Conservation (phyloP, 2,329 filamentous ascomycete species). For the Colletotrichum shisoi region DNA sequence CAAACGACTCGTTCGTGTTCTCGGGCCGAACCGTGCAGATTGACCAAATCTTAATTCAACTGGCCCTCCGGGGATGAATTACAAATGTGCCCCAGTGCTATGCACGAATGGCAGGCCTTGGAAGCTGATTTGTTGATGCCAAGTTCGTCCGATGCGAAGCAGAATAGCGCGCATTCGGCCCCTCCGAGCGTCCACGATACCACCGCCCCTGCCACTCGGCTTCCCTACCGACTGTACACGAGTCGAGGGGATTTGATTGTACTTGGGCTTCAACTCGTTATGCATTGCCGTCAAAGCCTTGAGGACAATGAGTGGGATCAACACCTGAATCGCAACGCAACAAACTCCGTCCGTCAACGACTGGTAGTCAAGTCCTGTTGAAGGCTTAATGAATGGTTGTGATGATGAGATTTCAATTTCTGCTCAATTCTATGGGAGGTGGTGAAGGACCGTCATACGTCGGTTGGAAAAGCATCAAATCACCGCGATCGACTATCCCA, state of each 20-base stretch:
- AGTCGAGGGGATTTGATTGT: not conserved
- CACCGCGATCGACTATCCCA: too few relatives aligned
- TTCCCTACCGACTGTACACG: slow-evolving; percentile 7
- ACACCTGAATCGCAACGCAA: not conserved
- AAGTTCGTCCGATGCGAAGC: slow-evolving; percentile 19
- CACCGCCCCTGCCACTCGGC: slow-evolving; percentile 1
- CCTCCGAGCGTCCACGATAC: not conserved
- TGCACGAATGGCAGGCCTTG: slow-evolving; percentile 1
- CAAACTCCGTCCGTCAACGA: too few relatives aligned
- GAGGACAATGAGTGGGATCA: not conserved
- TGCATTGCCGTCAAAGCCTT: not conserved
- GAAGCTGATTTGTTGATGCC: not conserved
- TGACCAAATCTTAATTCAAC: slow-evolving; percentile 2
- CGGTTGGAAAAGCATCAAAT: too few relatives aligned
- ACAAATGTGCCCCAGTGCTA: slow-evolving; percentile 1
- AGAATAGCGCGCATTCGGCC: not conserved
- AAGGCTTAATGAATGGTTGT: too few relatives aligned
- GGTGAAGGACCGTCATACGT: too few relatives aligned
- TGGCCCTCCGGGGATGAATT: slow-evolving; percentile 16
- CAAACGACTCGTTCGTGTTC: slow-evolving; percentile 9
- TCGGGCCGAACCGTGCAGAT: slow-evolving; percentile 37
- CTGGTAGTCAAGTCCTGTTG: too few relatives aligned
- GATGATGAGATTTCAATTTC: too few relatives aligned
- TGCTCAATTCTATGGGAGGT: too few relatives aligned
- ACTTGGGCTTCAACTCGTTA: not conserved